These are phyloP conservation scores for Leccinum rimulosum DNA, from an alignment of 768 basidiomycete species.

Conservation along the genomic window DNA sequence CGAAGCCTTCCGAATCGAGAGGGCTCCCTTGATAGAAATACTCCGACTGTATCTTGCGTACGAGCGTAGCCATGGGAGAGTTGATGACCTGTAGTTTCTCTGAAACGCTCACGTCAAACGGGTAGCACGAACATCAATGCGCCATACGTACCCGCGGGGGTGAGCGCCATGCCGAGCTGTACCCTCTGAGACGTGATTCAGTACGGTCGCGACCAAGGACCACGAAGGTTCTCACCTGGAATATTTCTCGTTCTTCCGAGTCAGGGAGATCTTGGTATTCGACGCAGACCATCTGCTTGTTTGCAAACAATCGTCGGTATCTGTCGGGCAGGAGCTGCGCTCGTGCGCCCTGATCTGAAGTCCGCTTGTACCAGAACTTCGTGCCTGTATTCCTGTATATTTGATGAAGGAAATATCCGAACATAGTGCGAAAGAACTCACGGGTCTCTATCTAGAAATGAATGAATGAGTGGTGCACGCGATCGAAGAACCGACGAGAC, in stretches of 20 bases:
- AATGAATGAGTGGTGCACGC: not conserved
- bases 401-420: too few species aligned
- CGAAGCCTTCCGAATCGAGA: constrained; percentile 37
- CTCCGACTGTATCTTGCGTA: constrained; percentile 51
- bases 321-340: constrained; percentile 48
- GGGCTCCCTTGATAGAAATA: constrained; percentile 42
- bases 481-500: constrained; percentile 13
- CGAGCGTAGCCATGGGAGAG: constrained; percentile 54
- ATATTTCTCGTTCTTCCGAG: constrained; percentile 62
- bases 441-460: constrained; percentile 42
- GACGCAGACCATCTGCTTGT: constrained; percentile 80
- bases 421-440: constrained; percentile 28
- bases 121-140: not conserved
- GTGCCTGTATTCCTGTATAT: constrained; percentile 29
- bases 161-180: constrained; percentile 75
- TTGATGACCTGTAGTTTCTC: constrained; percentile 70
- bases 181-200: constrained; percentile 50
- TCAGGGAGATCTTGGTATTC: constrained; percentile 65
- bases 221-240: constrained; percentile 50
- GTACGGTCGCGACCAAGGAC: not conserved
- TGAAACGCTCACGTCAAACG: constrained; percentile 15
- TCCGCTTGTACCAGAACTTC: constrained; percentile 51
- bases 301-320: constrained; percentile 58
- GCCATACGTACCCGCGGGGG: constrained; percentile 51
- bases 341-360: constrained; percentile 8